phyloP scores from a whole-genome alignment of 306 rosid genomes.

The Vicia faba region DNA sequence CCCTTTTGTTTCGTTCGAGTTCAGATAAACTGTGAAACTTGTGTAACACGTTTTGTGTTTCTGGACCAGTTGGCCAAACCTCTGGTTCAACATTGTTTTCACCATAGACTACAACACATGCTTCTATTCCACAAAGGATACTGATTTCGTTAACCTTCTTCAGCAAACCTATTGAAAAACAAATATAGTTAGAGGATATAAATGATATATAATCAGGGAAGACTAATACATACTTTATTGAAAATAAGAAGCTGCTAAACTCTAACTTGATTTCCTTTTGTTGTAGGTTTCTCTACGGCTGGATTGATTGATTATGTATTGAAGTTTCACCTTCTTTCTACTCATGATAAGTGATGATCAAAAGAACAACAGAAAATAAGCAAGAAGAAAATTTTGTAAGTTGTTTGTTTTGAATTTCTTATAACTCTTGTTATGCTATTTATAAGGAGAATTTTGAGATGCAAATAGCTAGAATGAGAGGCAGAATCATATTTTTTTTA shows the following conservation, averaged over 20 bases:
- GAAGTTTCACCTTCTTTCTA: background rate
- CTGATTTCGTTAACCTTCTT: too few species aligned
- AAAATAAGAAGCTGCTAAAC: background rate
- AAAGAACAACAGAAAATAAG: background rate
- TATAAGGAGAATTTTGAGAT: background rate
- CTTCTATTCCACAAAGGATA: too few species aligned
- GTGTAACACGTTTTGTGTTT: background rate
- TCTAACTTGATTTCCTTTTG: background rate
- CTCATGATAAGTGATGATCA: background rate
- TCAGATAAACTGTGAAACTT: background rate
- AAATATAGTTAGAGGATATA: too few species aligned
- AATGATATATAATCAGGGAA: background rate
- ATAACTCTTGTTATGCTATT: background rate
- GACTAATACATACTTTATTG: background rate
- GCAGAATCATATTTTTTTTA: background rate
- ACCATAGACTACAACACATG: too few species aligned
- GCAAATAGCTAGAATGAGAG: background rate
- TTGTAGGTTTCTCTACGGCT: background rate
- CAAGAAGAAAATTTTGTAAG: background rate
- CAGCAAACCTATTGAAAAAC: too few species aligned
- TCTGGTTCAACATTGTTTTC: too few species aligned
- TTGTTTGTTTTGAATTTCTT: background rate
- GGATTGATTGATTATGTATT: background rate
- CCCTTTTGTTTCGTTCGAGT: slow-evolving; percentile 19
- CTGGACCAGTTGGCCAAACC: too few species aligned